These are phyloP conservation scores for Sugiyamaella chiloensis DNA, from an alignment of 805 yeast genomes.

Conservation along the genomic window DNA sequence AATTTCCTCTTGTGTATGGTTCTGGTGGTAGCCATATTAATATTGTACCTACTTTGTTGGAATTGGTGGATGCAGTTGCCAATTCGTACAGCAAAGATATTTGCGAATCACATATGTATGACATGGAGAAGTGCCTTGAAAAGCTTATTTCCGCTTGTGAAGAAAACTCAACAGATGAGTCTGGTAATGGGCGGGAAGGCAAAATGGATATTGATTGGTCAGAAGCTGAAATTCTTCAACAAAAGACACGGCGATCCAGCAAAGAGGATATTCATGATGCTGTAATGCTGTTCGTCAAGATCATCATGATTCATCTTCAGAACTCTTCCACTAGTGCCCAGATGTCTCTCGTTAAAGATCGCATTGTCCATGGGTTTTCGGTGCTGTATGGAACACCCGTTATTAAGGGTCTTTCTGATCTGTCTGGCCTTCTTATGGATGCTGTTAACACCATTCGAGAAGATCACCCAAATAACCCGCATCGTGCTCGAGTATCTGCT, in stretches of 20 bases:
- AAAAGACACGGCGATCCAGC: background rate
- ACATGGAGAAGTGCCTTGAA: slow-evolving; percentile 17
- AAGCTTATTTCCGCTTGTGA: slow-evolving; percentile 18
- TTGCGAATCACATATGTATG: slow-evolving; percentile 14
- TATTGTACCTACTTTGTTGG: slow-evolving; percentile 17
- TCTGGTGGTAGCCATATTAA: background rate
- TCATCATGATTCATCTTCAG: slow-evolving; percentile 27
- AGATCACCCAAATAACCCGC: slow-evolving; percentile 1
- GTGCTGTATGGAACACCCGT: slow-evolving; percentile 16
- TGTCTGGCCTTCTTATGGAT: slow-evolving; percentile 21
- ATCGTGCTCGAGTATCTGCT: background rate
- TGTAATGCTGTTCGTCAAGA: slow-evolving; percentile 25
- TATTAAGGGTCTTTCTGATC: slow-evolving; percentile 12
- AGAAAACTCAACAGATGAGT: slow-evolving; percentile 12
- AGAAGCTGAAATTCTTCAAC: no score
- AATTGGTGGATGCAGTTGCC: slow-evolving; percentile 27
- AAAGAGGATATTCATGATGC: slow-evolving; percentile 21
- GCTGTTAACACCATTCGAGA: slow-evolving; percentile 19
- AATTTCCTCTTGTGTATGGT: slow-evolving; percentile 21
- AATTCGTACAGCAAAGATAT: slow-evolving; percentile 21
- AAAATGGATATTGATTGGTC: background rate
- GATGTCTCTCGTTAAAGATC: slow-evolving; percentile 9
- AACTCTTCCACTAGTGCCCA: slow-evolving; percentile 8
- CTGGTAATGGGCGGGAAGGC: background rate
- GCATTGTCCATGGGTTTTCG: slow-evolving; percentile 17